Evolutionary conservation across 2,329 filamentous ascomycete genomes (phyloP), one percentile per base, ranked within the genome.

Genomic region (Diaporthe ilicicola): DNA sequence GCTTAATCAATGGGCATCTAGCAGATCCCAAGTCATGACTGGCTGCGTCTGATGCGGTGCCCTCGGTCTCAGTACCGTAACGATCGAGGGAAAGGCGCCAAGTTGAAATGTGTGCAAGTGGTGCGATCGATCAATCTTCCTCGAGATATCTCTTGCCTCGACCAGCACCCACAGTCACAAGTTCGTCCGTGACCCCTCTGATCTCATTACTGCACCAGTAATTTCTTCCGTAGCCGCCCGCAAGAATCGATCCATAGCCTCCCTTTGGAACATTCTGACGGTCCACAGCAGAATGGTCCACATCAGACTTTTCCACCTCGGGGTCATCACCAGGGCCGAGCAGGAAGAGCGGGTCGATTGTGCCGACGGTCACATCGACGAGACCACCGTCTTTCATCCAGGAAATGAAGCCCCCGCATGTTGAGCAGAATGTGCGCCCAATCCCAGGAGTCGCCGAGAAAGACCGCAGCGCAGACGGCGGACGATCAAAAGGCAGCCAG

Each of bases 361-460:
- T 81, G 0, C 85, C 86, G 6, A 86, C 79, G 1, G 82, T 77
- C 39, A 88, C 48, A 59, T 76, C 79, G 5, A 83, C 70, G 22
- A 73, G 70, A 17, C 74, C 66, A 13, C 70, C 72, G 24, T 82
- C 80, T 9, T 77, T 74, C 12, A 79, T 79, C 84, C 84, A 88
- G 75, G 82, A 85, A n/a, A 89, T 74, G 54, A 84, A 81, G 44
- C 83, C 84, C 17, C 87, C 85, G 77, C 87, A 89, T 2, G 73
- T 75, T 27, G 75, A 72, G 77, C 87, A 89, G 79, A 89, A 87
- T 1, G 80, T 82, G 22, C 87, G 85, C 72, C 82, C 78, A 64
- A 77, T 78, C 1, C 75, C 76, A 0, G 82, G 76, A 1, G 82
- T 82, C 37, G 85, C 83, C 34, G 77, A 77, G 77, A 82, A 88